Base-by-base conservation (phyloP, 331 rosid species). In the Quercus phellos region DNA sequence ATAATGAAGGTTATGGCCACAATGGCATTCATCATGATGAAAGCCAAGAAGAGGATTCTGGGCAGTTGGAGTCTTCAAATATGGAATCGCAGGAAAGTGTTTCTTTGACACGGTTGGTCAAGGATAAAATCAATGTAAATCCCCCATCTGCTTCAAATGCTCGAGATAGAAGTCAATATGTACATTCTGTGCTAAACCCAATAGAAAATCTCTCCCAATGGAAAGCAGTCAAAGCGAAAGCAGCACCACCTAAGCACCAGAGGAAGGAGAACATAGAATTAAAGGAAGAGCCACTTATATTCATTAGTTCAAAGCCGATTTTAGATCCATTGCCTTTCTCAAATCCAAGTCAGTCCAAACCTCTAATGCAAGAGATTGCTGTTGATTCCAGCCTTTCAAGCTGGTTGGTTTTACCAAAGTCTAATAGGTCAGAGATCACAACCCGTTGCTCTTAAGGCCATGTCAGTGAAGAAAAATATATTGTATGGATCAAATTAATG, bases 221-320 rank as follows among this genome's bases (percentile, higher is more conserved):
- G 99, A 92, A 91, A 81, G 89, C 90, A 77, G 94, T 90, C 67
- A 95, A 95, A 79, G 91, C 91, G 70, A 86, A 87, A 88, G 81
- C 85, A 81, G 68, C 85, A 78, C 72, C 92, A 76, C 55, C 82
- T 35, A 88, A 85, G 78, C 78, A 85, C 59, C 89, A 84, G 83
- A 87, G 86, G 78, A 83, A 87, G 91, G 96, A 92, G 84, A 87
- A 84, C 78, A 78, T 73, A 24, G 80, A 85, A 74, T 76, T 80
- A 24, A 73, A 69, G 68, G 74, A 71, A 61, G 69, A 54, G 34
- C 60, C 79, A 68, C 21, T 6, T 29, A 13, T 12, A 46, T 38
- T 68, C 34, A 26, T 6, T 46, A 56, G 70, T 58, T 38, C 82
- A 0, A 84, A 81, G 59, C 73, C 87, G 51, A 75, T 77, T 60